A percentile compares a stretch with the other conserved stretches of the same genome.
Evolutionary conservation across 495 filamentous ascomycete species (phyloP).

Genomic region (Aspergillus cristatus): DNA sequence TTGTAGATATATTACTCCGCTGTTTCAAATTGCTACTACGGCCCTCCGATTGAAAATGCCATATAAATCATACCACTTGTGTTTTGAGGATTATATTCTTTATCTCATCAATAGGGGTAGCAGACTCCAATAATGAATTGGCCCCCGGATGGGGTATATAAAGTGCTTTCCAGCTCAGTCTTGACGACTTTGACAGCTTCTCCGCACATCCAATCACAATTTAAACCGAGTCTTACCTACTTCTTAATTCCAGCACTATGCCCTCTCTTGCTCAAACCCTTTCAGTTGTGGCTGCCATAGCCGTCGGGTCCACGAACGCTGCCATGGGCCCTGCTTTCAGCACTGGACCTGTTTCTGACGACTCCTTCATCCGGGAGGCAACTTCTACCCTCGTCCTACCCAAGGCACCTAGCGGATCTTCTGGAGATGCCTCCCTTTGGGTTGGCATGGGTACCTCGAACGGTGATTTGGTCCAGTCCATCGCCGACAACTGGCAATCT

Average conservation of each 20-base stretch:
- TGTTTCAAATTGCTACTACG: background rate
- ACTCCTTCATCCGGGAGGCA: conserved; percentile 25
- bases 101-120: background rate
- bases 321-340: conserved; percentile 25
- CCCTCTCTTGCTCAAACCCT: conserved; percentile 8
- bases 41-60: background rate
- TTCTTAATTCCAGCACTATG: conserved; percentile 8
- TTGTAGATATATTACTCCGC: background rate
- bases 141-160: background rate
- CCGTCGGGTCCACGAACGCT: conserved; percentile 10
- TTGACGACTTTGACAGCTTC: background rate
- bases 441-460: conserved; percentile 30
- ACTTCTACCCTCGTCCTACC: background rate
- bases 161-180: background rate
- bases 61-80: background rate
- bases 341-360: conserved; percentile 24
- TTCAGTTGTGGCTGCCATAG: conserved; percentile 6
- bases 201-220: background rate
- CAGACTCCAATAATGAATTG: background rate
- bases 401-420: conserved; percentile 15
- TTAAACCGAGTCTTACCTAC: background rate
- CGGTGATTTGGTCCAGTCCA: conserved; percentile 30
- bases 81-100: background rate
- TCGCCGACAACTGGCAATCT: conserved; percentile 19
- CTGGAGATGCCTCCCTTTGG: conserved; percentile 22